Conservation (phyloP, 2,329 filamentous ascomycete genomes). For the Metarhizium brunneum region DNA sequence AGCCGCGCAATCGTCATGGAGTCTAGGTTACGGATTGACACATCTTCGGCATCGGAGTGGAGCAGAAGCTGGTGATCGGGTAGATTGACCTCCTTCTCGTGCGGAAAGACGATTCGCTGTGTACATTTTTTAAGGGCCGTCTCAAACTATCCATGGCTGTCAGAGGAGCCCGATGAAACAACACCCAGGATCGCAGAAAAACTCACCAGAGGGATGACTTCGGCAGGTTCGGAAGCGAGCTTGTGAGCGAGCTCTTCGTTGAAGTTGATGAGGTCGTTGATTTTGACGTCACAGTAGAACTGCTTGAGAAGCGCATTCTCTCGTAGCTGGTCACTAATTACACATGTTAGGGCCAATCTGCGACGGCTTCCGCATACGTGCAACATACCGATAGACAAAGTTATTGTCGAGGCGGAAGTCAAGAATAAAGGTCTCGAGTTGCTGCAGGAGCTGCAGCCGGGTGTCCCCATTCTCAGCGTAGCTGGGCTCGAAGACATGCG, state of each 20-base stretch:
- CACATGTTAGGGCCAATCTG: slow-evolving; percentile 7
- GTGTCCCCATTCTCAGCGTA: slow-evolving; percentile 59
- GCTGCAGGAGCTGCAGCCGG: slow-evolving; percentile 62
- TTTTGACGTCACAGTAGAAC: slow-evolving; percentile 93
- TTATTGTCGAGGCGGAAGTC: slow-evolving; percentile 90
- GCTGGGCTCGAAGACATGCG: slow-evolving; percentile 67
- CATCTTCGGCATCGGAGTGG: slow-evolving; percentile 82
- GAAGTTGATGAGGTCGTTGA: slow-evolving; percentile 90
- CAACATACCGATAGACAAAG: slow-evolving; percentile 79
- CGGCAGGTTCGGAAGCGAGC: slow-evolving; percentile 79
- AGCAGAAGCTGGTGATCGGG: slow-evolving; percentile 92
- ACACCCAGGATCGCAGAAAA: background rate
- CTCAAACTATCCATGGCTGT: slow-evolving; percentile 60
- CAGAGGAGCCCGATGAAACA: background rate
- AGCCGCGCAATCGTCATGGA: slow-evolving; percentile 87
- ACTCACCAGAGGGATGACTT: slow-evolving; percentile 81
- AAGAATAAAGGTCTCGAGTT: slow-evolving; percentile 83
- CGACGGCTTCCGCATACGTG: background rate
- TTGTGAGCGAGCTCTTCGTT: slow-evolving; percentile 91
- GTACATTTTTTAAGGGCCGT: slow-evolving; percentile 82
- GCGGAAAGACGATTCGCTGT: slow-evolving; percentile 83
- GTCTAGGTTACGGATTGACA: slow-evolving; percentile 88
- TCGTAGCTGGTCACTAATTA: slow-evolving; percentile 74
- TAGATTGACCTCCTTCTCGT: slow-evolving; percentile 55
- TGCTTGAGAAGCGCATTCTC: slow-evolving; percentile 92